Evolutionary conservation across 345 rosid species (phyloP), one percentile per base, ranked within the genome.

Genomic region (Eutrema japonicum): DNA sequence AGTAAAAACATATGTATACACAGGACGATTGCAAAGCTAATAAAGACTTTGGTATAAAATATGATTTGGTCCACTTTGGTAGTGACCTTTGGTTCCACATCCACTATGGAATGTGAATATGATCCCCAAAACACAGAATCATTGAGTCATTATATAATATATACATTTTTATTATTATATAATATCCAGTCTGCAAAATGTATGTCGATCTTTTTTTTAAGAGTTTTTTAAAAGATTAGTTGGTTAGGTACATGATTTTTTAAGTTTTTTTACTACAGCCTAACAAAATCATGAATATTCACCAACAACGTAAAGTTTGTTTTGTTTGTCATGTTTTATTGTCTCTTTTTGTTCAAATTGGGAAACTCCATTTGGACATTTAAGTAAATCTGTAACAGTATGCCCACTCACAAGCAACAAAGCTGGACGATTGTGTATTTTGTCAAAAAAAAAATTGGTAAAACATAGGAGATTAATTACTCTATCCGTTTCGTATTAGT

Each of bases 1-100:
- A 18, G 22, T 18, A 22, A 11, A 50, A 42, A 12, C 40, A 46
- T 63, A 16, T 16, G 68, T 47, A 46, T 66, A 51, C 47, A 30
- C 38, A 26, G 7, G 60, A 51, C 27, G 49, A 40, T 51, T 51
- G 49, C 68, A 64, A 46, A 46, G 37, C 49, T 38, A 66, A 66
- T 66, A 51, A 27, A 27, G 3, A 66, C 51, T 7, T 29, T 53
- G 50, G 18, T 52, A 14, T 42, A 54, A 52, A 41, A 54, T 42
- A 68, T 54, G 42, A 42, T 54, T 68, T 14, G 33, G 33, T 30
- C 53, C 43, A 68, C 63, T 68, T 68, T 68, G 51, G 42, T 68
- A 53, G 72, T 68, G 72, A 10, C 30, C 12, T 42, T 30, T 13
- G 35, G 70, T 49, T 68, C 53, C 43, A 54, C 22, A 42, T 68